phyloP scores from a whole-genome alignment of 2,329 filamentous ascomycete genomes.

The Leptographium lundbergii region DNA sequence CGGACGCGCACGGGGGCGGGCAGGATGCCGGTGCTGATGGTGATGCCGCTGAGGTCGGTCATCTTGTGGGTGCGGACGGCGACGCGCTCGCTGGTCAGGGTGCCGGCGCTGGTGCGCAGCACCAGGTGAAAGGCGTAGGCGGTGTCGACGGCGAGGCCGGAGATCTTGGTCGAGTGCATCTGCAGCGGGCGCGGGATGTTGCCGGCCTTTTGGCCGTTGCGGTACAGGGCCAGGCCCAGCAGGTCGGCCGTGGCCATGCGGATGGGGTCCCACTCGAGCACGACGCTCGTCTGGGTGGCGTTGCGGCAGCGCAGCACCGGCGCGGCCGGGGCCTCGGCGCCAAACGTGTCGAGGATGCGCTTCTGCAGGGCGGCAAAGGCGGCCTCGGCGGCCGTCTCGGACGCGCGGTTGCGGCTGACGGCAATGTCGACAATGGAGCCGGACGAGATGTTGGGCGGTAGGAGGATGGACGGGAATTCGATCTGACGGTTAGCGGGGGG shows the following conservation, averaged over 20 bases:
- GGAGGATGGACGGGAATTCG: conserved; percentile 94
- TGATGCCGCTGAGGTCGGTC: conserved; percentile 93
- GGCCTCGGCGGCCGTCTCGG: conserved; percentile 62
- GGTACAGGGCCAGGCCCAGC: conserved; percentile 78
- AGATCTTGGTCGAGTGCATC: conserved; percentile 94
- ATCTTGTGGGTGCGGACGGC: conserved; percentile 92
- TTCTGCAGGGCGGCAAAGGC: conserved; percentile 79
- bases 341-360: conserved; percentile 77
- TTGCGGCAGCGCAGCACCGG: conserved; percentile 86
- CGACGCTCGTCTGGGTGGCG: conserved; percentile 95
- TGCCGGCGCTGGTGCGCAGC: conserved; percentile 80
- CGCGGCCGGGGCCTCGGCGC: conserved; percentile 60
- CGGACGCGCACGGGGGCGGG: conserved; percentile 60
- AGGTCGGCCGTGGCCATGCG: conserved; percentile 85
- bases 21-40: conserved; percentile 81
- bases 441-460: conserved; percentile 87
- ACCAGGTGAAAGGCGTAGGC: conserved; percentile 94
- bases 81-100: conserved; percentile 70
- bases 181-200: conserved; percentile 79
- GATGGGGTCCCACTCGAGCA: conserved; percentile 96
- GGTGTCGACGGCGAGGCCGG: conserved; percentile 86
- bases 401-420: conserved; percentile 71
- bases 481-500: conserved; percentile 47
- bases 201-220: conserved; percentile 93
- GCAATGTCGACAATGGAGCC: conserved; percentile 98